Base-by-base conservation (phyloP, 306 rosid genomes). In the Acacia melanoxylon region DNA sequence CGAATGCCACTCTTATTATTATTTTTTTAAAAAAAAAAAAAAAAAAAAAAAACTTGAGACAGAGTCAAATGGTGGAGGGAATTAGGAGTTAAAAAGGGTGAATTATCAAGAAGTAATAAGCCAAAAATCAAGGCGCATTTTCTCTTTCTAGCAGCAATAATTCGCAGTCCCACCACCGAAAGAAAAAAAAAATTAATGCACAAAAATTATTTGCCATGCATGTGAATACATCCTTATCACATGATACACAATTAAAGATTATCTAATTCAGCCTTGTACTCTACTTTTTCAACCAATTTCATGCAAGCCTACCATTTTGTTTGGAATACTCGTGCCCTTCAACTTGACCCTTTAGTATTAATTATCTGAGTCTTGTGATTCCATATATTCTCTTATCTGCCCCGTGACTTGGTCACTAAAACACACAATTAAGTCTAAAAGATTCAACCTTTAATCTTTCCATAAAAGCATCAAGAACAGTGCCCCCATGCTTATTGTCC, bases 381-480 rank as follows among this genome's bases (percentile, higher is more conserved):
- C 80, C 33, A 20, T 27, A 42, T 19, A 75, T 45, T 68, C 24
- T 29, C 5, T 0, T n/a, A 10, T 7, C 62, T 63, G 74, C 22
- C 75, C 97, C 92, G 91, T 92, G 97, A 90, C 85, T 85, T 42
- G 15, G 79, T 65, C 54, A 68, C 87, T 45, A 61, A 41, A 22
- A 3, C 27, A 42, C 54, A 67, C 46, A n/a, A 5, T n/a, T n/a
- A 1, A 41, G 10, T 69, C 54, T 22, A 51, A 48, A n/a, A 69
- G 52, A 42, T 6, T 46, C 81, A 46, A 79, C 22, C 73, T 72
- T 72, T 46, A 27, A 72, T 25, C 73, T 80, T 76, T 78, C 52
- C 31, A 65, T 12, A 33, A 37, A 37, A 44, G 33, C 37, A 24
- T 22, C 35, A 13, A 15, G 7, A 27, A 42, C 59, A 69, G 52